These are phyloP conservation scores for Trichophyton simii DNA, from an alignment of 2,329 filamentous ascomycete species.

Conservation along the genomic window DNA sequence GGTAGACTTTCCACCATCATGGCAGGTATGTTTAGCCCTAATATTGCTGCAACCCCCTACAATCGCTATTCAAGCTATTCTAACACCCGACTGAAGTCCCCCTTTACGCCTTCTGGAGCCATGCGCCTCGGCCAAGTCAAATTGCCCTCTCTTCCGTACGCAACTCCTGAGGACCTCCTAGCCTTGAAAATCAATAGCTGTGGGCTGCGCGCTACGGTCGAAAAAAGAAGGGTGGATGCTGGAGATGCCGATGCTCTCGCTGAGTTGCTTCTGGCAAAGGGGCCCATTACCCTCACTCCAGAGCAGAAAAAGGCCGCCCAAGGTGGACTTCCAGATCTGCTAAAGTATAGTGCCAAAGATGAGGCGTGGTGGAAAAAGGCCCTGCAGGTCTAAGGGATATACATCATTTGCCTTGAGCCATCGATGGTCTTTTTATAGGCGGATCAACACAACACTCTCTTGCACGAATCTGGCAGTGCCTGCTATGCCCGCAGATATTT, in stretches of 20 bases:
- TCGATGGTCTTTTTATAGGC: no score
- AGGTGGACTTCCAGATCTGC: not conserved
- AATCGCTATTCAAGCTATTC: not conserved
- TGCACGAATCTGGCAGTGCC: no score
- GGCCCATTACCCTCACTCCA: not conserved
- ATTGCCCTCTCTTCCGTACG: conserved; percentile 2
- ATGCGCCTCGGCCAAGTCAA: not conserved
- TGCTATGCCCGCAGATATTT: not conserved
- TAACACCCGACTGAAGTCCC: not conserved
- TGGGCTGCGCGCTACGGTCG: conserved; percentile 1
- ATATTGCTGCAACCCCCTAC: not conserved
- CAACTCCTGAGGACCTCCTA: conserved; percentile 7
- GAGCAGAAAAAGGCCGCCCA: not conserved
- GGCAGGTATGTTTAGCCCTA: conserved; percentile 6
- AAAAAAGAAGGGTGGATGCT: conserved; percentile 4
- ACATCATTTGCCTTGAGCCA: not conserved
- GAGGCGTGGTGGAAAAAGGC: not conserved
- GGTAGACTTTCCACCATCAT: conserved; percentile 8
- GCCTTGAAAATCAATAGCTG: conserved; percentile 9
- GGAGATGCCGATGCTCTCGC: not conserved
- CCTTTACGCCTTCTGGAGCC: conserved; percentile 5
- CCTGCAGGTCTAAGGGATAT: not conserved
- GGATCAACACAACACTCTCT: no score
- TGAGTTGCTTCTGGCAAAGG: not conserved
- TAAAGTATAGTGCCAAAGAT: not conserved